A percentile compares a stretch with the other conserved stretches of the same genome.
Conservation (phyloP, 805 yeast species). For the Tetrapisispora taiwanensis region DNA sequence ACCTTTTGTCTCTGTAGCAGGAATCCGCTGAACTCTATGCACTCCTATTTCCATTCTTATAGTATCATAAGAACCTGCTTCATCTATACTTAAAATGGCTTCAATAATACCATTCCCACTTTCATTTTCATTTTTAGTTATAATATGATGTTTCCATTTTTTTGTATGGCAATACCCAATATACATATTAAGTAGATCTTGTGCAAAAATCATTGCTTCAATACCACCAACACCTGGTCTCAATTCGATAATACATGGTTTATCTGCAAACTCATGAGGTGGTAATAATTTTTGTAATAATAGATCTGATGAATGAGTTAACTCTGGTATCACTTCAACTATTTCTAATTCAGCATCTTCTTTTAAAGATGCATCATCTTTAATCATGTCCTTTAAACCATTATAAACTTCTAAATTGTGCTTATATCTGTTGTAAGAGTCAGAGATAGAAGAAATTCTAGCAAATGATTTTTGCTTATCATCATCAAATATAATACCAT, state of each 20-base stretch:
- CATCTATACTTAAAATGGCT: conserved; percentile 65
- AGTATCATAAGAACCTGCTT: conserved; percentile 64
- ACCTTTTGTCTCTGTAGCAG: conserved; percentile 89
- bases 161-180: conserved; percentile 52
- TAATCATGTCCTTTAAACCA: conserved; percentile 28
- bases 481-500: conserved; percentile 35
- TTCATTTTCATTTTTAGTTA: conserved; percentile 47
- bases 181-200: conserved; percentile 76
- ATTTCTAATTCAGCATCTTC: conserved; percentile 59
- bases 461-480: conserved; percentile 42
- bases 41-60: conserved; percentile 88
- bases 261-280: conserved; percentile 63
- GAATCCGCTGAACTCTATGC: conserved; percentile 90
- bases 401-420: conserved; percentile 24
- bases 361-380: conserved; percentile 28
- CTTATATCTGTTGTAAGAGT: conserved; percentile 32
- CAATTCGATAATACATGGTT: conserved; percentile 70
- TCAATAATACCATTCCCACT: conserved; percentile 62
- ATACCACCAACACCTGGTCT: conserved; percentile 96
- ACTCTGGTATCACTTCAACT: conserved; percentile 34
- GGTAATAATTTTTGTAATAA: conserved; percentile 62
- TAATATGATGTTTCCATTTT: conserved; percentile 56
- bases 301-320: conserved; percentile 34
- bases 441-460: conserved; percentile 35
- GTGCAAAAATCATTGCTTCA: conserved; percentile 83